Evolutionary conservation across 176 grass and related monocot genomes (phyloP).

Genomic region (Canna indica): DNA sequence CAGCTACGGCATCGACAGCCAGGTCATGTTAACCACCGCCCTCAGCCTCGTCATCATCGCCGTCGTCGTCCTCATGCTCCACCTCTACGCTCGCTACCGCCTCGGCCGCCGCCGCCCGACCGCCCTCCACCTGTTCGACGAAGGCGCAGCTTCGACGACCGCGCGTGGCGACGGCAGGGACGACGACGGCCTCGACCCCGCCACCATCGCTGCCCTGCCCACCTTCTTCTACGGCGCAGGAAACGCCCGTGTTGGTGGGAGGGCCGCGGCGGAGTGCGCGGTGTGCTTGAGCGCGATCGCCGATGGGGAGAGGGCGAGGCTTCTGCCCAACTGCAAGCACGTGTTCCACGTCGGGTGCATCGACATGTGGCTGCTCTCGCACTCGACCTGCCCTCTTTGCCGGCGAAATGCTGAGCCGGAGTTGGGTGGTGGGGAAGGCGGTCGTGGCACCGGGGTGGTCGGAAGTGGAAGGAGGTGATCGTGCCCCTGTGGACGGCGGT

Average conservation of each 20-base stretch:
- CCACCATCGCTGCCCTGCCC: neutral
- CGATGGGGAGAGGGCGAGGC: neutral
- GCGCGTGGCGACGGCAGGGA: neutral
- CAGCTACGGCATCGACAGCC: neutral
- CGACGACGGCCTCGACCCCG: neutral
- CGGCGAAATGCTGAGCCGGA: neutral
- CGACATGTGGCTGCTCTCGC: neutral
- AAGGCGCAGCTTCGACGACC: neutral
- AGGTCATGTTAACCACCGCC: neutral
- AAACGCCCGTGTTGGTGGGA: neutral
- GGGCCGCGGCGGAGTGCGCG: neutral
- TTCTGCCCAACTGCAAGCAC: conserved; percentile 21
- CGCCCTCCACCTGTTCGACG: neutral
- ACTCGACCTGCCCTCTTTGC: neutral
- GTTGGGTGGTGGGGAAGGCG: neutral
- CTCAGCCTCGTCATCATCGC: neutral
- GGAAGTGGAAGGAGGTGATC: too few relatives aligned
- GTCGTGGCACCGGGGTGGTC: neutral
- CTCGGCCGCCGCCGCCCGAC: neutral
- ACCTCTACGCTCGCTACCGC: neutral
- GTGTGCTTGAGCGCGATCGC: neutral
- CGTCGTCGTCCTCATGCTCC: neutral
- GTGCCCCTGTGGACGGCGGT: neutral
- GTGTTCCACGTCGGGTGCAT: neutral
- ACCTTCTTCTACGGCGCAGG: neutral